phyloP scores from a whole-genome alignment of 108 stramenopile species.

The Discostella pseudostelligera region DNA sequence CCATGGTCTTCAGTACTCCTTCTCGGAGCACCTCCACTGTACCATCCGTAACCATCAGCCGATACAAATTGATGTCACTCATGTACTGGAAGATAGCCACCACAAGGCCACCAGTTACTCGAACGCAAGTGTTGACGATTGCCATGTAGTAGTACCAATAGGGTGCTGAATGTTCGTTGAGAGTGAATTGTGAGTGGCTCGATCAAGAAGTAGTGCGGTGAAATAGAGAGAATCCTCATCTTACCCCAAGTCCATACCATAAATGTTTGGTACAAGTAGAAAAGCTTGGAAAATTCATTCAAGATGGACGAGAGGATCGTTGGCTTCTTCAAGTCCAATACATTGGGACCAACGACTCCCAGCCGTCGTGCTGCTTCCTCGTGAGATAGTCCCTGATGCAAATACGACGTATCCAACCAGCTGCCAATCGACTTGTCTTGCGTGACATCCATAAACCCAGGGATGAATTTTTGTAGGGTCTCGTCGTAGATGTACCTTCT shows the following conservation, averaged over 20 bases:
- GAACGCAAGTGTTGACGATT: slow-evolving; percentile 37
- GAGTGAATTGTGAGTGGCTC: neutral
- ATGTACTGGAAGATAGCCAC: slow-evolving; percentile 51
- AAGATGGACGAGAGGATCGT: slow-evolving; percentile 35
- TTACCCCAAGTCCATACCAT: slow-evolving; percentile 59
- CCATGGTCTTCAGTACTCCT: slow-evolving; percentile 31
- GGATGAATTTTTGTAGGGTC: slow-evolving; percentile 18
- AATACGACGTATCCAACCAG: slow-evolving; percentile 21
- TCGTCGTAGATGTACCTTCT: slow-evolving; percentile 44
- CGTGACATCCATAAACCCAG: slow-evolving; percentile 30
- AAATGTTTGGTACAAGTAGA: slow-evolving; percentile 68
- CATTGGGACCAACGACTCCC: slow-evolving; percentile 47
- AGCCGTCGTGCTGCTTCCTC: slow-evolving; percentile 40
- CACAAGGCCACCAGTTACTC: slow-evolving; percentile 45
- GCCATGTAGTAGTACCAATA: slow-evolving; percentile 65
- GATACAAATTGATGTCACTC: slow-evolving; percentile 47
- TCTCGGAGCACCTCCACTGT: slow-evolving; percentile 52
- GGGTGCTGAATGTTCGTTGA: neutral
- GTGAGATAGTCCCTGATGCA: slow-evolving; percentile 37
- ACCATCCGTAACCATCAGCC: slow-evolving; percentile 49
- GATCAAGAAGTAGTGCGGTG: neutral
- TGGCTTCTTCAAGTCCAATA: slow-evolving; percentile 52
- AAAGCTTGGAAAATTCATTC: slow-evolving; percentile 53
- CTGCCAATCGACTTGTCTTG: slow-evolving; percentile 28
- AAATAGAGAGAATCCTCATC: neutral